Conservation (phyloP, 2,329 filamentous ascomycete species). For the Colletotrichum musae region DNA sequence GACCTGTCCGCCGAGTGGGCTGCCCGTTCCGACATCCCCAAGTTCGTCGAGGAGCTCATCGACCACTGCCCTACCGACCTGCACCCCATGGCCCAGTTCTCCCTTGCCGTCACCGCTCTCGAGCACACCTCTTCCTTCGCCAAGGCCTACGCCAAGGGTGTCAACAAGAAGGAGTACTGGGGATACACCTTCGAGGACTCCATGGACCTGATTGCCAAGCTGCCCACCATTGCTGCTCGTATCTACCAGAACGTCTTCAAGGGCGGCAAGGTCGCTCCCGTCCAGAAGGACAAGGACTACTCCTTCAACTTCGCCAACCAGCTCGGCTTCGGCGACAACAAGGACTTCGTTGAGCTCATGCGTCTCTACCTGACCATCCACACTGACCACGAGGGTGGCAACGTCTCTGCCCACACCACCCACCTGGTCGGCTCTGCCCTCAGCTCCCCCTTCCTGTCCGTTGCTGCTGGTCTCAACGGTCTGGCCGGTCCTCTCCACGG, state of each 20-base stretch:
- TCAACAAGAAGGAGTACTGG: conserved; percentile 99
- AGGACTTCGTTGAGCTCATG: conserved; percentile 98
- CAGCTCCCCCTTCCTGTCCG: conserved; percentile 96
- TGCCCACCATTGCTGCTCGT: conserved; percentile 95
- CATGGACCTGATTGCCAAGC: conserved; percentile 99
- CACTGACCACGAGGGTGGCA: conserved; percentile 99
- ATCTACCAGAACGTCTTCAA: conserved; percentile 99
- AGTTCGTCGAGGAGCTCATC: conserved; percentile 99
- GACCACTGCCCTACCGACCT: conserved; percentile 99
- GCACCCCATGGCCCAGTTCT: conserved; percentile 99
- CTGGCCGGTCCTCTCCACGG: conserved; percentile 98
- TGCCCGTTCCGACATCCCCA: conserved; percentile 95
- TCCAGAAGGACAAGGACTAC: conserved; percentile 99
- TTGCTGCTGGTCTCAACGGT: conserved; percentile 97
- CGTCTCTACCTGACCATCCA: conserved; percentile 99
- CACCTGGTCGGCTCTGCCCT: conserved; percentile 97
- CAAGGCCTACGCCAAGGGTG: conserved; percentile 98
- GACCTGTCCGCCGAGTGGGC: conserved; percentile 99
- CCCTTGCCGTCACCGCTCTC: conserved; percentile 95
- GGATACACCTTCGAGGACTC: conserved; percentile 99
- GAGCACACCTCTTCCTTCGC: conserved; percentile 98
- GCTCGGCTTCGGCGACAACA: conserved; percentile 95
- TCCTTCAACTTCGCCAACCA: conserved; percentile 99
- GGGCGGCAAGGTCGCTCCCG: conserved; percentile 95
- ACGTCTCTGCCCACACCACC: conserved; percentile 98